These are phyloP conservation scores for Candida labiduridarum DNA, from an alignment of 1,139 yeast species.

Conservation along the genomic window DNA sequence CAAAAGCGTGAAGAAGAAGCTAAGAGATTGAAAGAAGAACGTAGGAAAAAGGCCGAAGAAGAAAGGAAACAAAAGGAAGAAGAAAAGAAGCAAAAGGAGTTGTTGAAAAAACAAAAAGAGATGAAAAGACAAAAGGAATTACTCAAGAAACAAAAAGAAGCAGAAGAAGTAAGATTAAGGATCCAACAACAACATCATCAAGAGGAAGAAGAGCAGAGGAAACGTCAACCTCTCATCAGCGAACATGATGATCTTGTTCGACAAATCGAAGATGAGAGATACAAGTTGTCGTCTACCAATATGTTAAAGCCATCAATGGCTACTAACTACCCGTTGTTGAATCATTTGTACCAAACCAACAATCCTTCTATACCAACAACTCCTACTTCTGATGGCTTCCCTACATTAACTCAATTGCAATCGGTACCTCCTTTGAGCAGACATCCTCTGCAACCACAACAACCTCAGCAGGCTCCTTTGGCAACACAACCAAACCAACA, in stretches of 20 bases:
- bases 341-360: slow-evolving; percentile 37
- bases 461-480: neutral
- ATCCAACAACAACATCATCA: slow-evolving; percentile 20
- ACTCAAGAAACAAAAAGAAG: slow-evolving; percentile 34
- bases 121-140: slow-evolving; percentile 24
- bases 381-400: slow-evolving; percentile 17
- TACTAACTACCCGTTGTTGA: slow-evolving; percentile 29
- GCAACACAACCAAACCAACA: neutral
- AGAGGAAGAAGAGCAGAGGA: slow-evolving; percentile 17
- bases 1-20: slow-evolving; percentile 52
- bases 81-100: slow-evolving; percentile 46
- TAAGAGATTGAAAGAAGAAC: slow-evolving; percentile 40
- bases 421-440: slow-evolving; percentile 10
- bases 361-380: slow-evolving; percentile 29
- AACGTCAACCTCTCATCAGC: neutral
- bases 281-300: slow-evolving; percentile 5
- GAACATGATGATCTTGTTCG: slow-evolving; percentile 15
- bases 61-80: slow-evolving; percentile 45
- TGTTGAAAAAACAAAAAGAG: slow-evolving; percentile 44
- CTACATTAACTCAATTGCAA: slow-evolving; percentile 15
- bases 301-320: neutral
- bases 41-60: slow-evolving; percentile 49
- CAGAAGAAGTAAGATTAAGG: slow-evolving; percentile 35
- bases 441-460: neutral
- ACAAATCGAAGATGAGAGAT: slow-evolving; percentile 11